Percentiles rank a stretch among this genome's conserved stretches.
phyloP scores from a whole-genome alignment of 176 grass and related monocot genomes.

The Aechmea fasciata region DNA sequence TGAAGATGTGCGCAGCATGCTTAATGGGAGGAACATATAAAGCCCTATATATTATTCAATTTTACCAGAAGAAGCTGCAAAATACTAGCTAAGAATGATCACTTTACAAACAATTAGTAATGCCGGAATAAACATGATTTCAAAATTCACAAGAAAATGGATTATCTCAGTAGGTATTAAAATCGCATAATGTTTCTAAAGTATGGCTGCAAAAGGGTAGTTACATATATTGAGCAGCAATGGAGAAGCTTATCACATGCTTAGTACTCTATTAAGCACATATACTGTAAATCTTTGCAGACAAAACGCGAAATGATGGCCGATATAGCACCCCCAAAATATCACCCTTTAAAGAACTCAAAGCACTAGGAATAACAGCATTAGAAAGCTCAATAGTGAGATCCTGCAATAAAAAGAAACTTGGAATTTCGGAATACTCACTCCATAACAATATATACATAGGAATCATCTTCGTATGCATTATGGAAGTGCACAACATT shows the following conservation, averaged over 20 bases:
- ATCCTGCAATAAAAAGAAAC: not conserved
- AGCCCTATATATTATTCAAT: not conserved
- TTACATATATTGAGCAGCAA: too few species aligned
- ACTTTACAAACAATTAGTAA: not conserved
- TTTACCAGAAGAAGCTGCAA: not conserved
- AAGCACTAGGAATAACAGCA: not conserved
- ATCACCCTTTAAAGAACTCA: not conserved
- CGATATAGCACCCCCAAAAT: not conserved
- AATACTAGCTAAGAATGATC: not conserved
- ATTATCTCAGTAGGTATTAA: too few species aligned
- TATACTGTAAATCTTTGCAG: too few species aligned
- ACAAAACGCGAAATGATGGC: too few species aligned
- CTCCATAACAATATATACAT: constrained; percentile 96
- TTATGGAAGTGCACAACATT: constrained; percentile 86
- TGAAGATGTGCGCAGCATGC: not conserved
- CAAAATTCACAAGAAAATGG: not conserved
- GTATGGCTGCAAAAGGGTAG: too few species aligned
- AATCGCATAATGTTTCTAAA: too few species aligned
- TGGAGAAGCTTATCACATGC: too few species aligned
- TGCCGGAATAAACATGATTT: not conserved
- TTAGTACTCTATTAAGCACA: too few species aligned
- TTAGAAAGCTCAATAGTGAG: not conserved
- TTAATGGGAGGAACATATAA: not conserved
- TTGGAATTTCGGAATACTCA: constrained; percentile 32
- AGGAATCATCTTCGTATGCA: constrained; percentile 75